A percentile compares a stretch with the other conserved stretches of the same genome.
phyloP scores from a whole-genome alignment of 2,329 filamentous ascomycete genomes.

The Botrytis byssoidea region DNA sequence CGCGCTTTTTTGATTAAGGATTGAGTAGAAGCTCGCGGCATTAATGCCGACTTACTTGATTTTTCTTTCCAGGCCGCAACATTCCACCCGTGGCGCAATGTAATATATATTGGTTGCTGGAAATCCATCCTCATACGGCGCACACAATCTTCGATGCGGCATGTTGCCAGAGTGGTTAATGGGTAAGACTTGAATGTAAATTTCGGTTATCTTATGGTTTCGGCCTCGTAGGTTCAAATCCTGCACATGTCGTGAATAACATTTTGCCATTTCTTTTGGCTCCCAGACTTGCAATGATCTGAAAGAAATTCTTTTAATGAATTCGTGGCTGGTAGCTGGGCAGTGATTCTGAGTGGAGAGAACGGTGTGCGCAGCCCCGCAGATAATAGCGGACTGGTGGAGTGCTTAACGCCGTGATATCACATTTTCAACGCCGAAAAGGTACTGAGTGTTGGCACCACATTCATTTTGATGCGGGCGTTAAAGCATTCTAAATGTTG shows the following conservation, averaged over 20 bases:
- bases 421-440: background rate
- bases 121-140: accelerated
- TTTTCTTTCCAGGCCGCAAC: no score
- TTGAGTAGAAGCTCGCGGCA: no score
- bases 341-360: background rate
- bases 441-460: background rate
- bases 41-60: no score
- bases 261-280: background rate
- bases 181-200: constrained; percentile 22
- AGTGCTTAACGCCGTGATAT: background rate
- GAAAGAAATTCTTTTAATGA: background rate
- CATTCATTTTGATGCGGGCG: background rate
- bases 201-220: constrained; percentile 24
- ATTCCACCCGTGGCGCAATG: no score
- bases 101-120: no score
- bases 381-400: background rate
- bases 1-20: no score
- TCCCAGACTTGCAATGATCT: background rate
- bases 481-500: background rate
- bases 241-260: constrained; percentile 13
- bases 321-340: background rate
- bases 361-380: background rate
- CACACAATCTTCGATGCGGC: background rate
- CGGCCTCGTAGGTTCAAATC: constrained; percentile 24
- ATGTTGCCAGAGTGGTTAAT: constrained; percentile 24